Percentiles rank a stretch among this genome's conserved stretches.
These are phyloP conservation scores for Mucuna pruriens DNA, from an alignment of 306 rosid genomes.

Conservation along the genomic window DNA sequence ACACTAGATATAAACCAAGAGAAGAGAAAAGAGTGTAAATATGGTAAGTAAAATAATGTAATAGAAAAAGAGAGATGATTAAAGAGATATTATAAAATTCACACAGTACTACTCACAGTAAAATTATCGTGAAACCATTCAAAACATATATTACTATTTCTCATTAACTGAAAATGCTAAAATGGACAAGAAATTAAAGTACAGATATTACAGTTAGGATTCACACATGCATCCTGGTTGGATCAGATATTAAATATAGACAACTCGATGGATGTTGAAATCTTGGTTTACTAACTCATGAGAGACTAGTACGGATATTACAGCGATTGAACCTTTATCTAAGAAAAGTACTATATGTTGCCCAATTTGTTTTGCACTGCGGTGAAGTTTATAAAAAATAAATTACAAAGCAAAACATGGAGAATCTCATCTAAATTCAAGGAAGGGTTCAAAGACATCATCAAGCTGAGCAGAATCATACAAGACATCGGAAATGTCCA, in stretches of 20 bases:
- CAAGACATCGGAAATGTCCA: slow-evolving; percentile 22
- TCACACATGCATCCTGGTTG: too few species aligned
- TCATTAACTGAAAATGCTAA: neutral
- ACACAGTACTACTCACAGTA: too few species aligned
- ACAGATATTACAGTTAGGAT: too few species aligned
- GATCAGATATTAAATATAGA: too few species aligned
- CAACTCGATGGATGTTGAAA: too few species aligned
- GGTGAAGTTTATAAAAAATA: neutral
- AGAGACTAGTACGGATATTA: slow-evolving; percentile 20
- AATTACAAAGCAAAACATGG: slow-evolving; percentile 5
- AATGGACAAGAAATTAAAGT: neutral
- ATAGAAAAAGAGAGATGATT: too few species aligned
- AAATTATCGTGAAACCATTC: too few species aligned
- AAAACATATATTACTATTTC: neutral
- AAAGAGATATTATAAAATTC: too few species aligned
- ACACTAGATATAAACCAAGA: too few species aligned
- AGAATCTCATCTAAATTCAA: neutral
- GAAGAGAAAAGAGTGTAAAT: too few species aligned
- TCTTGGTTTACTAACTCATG: too few species aligned
- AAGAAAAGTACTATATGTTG: neutral
- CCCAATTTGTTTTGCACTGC: neutral
- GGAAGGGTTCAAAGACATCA: neutral
- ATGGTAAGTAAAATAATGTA: too few species aligned
- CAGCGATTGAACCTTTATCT: neutral
- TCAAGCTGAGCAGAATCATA: slow-evolving; percentile 19